These are phyloP conservation scores for Magnusiomyces starmeri DNA, from an alignment of 1,139 yeast genomes.

Conservation along the genomic window DNA sequence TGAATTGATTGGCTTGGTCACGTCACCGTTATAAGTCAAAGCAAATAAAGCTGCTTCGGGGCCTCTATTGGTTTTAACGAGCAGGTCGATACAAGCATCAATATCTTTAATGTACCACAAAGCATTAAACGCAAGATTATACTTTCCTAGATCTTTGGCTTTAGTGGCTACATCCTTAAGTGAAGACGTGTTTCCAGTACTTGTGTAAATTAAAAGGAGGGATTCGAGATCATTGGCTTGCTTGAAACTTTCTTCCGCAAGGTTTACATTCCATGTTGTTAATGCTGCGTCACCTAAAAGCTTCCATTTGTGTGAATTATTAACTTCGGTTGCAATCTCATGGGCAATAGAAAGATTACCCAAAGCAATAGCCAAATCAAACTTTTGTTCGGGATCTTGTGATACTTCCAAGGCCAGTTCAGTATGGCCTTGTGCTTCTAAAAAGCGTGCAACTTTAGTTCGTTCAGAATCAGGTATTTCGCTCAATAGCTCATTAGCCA, in stretches of 20 bases:
- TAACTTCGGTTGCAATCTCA: slow-evolving; percentile 49
- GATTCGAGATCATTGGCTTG: slow-evolving; percentile 79
- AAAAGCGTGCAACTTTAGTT: slow-evolving; percentile 79
- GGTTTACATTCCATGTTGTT: slow-evolving; percentile 64
- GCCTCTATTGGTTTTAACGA: slow-evolving; percentile 60
- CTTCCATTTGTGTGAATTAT: slow-evolving; percentile 74
- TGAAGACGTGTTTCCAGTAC: slow-evolving; percentile 61
- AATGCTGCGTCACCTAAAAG: slow-evolving; percentile 84
- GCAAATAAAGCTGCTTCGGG: slow-evolving; percentile 85
- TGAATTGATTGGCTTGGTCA: slow-evolving; percentile 42
- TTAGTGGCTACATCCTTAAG: slow-evolving; percentile 50
- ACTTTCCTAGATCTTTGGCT: slow-evolving; percentile 67
- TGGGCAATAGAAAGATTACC: slow-evolving; percentile 66
- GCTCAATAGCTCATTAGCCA: slow-evolving; percentile 59
- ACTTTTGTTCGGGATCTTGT: slow-evolving; percentile 78
- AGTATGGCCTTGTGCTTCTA: slow-evolving; percentile 84
- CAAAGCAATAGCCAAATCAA: slow-evolving; percentile 69
- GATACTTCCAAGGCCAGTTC: slow-evolving; percentile 78
- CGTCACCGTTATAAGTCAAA: slow-evolving; percentile 59
- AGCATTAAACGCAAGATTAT: slow-evolving; percentile 87
- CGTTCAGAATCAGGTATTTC: slow-evolving; percentile 61
- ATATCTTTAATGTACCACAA: slow-evolving; percentile 81
- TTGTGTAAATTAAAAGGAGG: slow-evolving; percentile 71
- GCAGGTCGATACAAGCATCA: slow-evolving; percentile 54
- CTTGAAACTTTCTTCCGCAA: slow-evolving; percentile 76